Conservation (phyloP, 495 filamentous ascomycete genomes). For the Tuber aestivum region DNA sequence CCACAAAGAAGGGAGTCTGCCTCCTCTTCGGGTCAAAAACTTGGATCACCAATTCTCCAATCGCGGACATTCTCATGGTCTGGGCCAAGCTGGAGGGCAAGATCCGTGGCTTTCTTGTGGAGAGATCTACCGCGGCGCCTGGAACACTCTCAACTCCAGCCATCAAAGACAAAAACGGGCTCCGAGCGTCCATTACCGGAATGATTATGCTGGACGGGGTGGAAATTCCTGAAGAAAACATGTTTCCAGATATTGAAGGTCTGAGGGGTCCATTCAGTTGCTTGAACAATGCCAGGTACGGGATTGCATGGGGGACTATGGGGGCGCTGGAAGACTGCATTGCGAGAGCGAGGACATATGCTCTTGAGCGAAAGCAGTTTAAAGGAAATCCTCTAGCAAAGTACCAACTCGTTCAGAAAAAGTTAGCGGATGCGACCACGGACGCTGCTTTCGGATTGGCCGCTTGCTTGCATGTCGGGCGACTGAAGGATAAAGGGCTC, state of each 20-base stretch:
- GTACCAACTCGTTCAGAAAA: slow-evolving; percentile 98
- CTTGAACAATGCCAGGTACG: slow-evolving; percentile 84
- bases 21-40: slow-evolving; percentile 83
- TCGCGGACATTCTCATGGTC: slow-evolving; percentile 81
- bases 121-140: slow-evolving; percentile 70
- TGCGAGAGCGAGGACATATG: slow-evolving; percentile 70
- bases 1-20: slow-evolving; percentile 77
- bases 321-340: slow-evolving; percentile 92
- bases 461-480: slow-evolving; percentile 80
- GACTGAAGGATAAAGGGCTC: slow-evolving; percentile 86
- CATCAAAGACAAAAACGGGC: slow-evolving; percentile 91
- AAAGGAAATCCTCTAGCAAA: slow-evolving; percentile 92
- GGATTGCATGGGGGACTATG: slow-evolving; percentile 89
- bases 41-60: slow-evolving; percentile 98
- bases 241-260: slow-evolving; percentile 89
- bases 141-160: slow-evolving; percentile 87
- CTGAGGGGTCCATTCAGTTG: slow-evolving; percentile 86
- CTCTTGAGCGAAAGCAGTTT: slow-evolving; percentile 90
- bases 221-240: slow-evolving; percentile 82
- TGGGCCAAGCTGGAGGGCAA: slow-evolving; percentile 95
- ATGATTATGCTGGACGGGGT: slow-evolving; percentile 95
- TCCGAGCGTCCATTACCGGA: slow-evolving; percentile 88
- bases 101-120: slow-evolving; percentile 89
- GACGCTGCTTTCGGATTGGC: slow-evolving; percentile 85
- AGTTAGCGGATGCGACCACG: slow-evolving; percentile 83